Base-by-base conservation (phyloP, 1,139 yeast species). In the Sugiyamaella neomexicana region DNA sequence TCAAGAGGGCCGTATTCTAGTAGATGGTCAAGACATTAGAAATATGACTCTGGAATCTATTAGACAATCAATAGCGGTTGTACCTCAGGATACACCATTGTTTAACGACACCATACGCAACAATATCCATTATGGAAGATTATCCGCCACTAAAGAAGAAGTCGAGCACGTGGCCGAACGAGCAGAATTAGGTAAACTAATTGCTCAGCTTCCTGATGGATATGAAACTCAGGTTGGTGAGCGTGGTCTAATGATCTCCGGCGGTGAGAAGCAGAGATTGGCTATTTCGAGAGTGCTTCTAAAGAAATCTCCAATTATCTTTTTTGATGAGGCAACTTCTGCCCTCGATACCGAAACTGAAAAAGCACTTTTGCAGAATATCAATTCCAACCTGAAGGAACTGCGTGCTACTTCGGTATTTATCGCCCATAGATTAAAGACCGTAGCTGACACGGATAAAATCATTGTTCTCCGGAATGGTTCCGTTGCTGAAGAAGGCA, bases 291-390 rank as follows among this genome's bases (percentile, higher is more conserved):
- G 99, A 61, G 81, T 93, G 16, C 72, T 93, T 46, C 74, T 93
- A 62, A 95, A 95, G 71, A 78, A 81, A 59, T 83, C 98, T 0
- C 95, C 95, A 13, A 89, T 95, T 53, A 87, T 95, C 57, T 93
- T 95, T 69, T 90, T 93, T 62, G 99, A 95, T 68, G 99, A 93
- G 68, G 98, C 98, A 5, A 93, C 99, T 0, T 86, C 96, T 50
- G 99, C 99, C 0, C 77, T 93, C 50, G 99, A 93, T 69, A 93
- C 99, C 3, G 96, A 90, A 66, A 93, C 99, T 0, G 99, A 93
- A 66, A 96, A 89, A 69, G 79, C 87, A 1, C 75, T 95, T 52
- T 73, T 93, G 62, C 80, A 78, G 56, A 90, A 96, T 1, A 85
- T 91, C 48, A 78, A 85, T 60, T 66, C 73, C 2, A 80, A 87